A percentile compares a stretch with the other conserved stretches of the same genome.
phyloP scores from a whole-genome alignment of 768 basidiomycete species.

The Trametes maxima region DNA sequence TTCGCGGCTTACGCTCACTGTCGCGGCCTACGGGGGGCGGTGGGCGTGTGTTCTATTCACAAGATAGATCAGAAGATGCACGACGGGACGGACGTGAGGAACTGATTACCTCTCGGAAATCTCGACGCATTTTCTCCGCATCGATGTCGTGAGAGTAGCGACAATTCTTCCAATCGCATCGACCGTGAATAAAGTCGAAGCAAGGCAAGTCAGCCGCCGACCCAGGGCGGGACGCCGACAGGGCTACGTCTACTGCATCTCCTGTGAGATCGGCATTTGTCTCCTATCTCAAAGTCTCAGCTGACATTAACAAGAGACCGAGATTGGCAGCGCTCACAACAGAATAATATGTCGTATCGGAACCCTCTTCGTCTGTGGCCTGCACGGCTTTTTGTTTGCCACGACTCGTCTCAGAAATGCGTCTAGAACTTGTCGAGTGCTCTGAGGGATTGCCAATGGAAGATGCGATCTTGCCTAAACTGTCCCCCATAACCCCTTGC shows the following conservation, averaged over 20 bases:
- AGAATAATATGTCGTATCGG: slow-evolving; percentile 1
- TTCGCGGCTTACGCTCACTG: not conserved
- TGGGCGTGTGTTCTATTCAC: not conserved
- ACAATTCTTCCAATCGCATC: slow-evolving; percentile 6
- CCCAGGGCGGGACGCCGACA: not conserved
- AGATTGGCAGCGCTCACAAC: not conserved
- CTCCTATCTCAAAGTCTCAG: too few relatives aligned
- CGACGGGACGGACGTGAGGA: not conserved
- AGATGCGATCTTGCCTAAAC: too few relatives aligned
- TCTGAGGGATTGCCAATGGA: not conserved
- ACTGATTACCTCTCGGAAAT: not conserved
- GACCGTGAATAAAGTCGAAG: slow-evolving; percentile 7
- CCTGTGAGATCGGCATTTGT: not conserved
- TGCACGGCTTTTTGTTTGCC: not conserved
- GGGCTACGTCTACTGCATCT: not conserved
- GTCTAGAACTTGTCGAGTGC: not conserved
- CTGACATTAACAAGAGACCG: not conserved
- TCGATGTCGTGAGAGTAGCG: slow-evolving; percentile 16
- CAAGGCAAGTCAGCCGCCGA: not conserved
- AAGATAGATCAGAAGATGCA: not conserved
- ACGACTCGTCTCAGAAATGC: not conserved
- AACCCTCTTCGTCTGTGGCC: not conserved
- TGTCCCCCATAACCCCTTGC: too few relatives aligned
- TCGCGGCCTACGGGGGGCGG: not conserved
- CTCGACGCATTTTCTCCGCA: not conserved